Evolutionary conservation across 2,329 filamentous ascomycete species (phyloP), one percentile per base, ranked within the genome.

Genomic region (Chrysoporthe puriensis): DNA sequence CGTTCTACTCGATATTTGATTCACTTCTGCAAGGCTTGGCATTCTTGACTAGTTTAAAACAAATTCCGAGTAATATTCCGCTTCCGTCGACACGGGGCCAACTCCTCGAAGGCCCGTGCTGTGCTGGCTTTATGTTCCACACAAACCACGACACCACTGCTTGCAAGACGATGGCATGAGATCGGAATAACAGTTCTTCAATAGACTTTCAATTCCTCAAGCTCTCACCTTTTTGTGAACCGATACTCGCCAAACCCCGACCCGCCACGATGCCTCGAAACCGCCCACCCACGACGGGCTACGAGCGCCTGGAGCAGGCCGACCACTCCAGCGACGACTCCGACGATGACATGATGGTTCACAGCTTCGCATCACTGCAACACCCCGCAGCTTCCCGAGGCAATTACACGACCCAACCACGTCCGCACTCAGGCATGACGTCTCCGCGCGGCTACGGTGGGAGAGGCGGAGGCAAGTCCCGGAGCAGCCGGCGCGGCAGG

Each of bases 231-330:
- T 21, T 2, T 11, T 2, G 16, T 42, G 6, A 46, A 54, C 62
- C 58, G 36, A 57, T 46, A 34, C 16, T n/a, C 54, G 18, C 21
- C 54, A 16, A 7, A 58, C 63, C 6, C 66, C 62, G 67, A 64
- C 6, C 66, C 62, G 67, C 68, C 73, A 82, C 75, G 71, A 92
- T 92, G 90, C 85, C 90, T 74, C 88, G 87, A 77, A 83, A 82
- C 70, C 86, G 90, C 67, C 91, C 90, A 70, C 85, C 90, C 68
- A 92, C 90, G 56, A 94, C 92, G 71, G 92, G 92, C 79, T 96
- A 96, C 81, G 92, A 93, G 79, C 91, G 91, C 76, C 89, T 96
- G 68, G 90, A 92, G 71, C 92, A 96, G 80, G 92, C 91, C 73
- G 92, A 94, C 76, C 88, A 90, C 73, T 85, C 90, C 74, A 90